A percentile compares a stretch with the other conserved stretches of the same genome.
Evolutionary conservation across 2,329 filamentous ascomycete species (phyloP).

Genomic region (Monilinia fructigena): DNA sequence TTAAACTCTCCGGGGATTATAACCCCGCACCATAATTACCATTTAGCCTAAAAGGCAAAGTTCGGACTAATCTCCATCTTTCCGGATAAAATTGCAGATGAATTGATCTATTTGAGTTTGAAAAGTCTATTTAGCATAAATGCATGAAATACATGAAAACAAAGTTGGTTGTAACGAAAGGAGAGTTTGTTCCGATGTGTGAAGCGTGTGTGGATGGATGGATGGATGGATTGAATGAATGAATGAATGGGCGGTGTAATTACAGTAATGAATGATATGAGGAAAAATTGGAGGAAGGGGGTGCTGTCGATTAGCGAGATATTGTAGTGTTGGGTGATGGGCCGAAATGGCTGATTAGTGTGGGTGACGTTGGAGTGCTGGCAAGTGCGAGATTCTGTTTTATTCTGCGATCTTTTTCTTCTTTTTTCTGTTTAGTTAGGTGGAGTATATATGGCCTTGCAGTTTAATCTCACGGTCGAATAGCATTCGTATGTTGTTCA

Average conservation of each 20-base stretch:
- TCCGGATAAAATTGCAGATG: not conserved
- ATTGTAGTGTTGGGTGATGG: not conserved
- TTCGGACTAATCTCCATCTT: not conserved
- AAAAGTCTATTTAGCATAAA: not conserved
- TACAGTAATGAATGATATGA: no score
- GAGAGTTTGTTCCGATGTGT: no score
- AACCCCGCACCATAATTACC: not conserved
- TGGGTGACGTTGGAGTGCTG: no score
- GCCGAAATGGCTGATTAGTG: not conserved
- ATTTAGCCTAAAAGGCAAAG: constrained; percentile 4
- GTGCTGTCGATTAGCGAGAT: constrained; percentile 1
- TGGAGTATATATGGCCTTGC: not conserved
- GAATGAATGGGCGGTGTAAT: no score
- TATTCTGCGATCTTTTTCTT: not conserved
- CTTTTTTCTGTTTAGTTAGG: not conserved
- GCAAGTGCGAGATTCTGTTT: no score
- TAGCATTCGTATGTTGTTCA: not conserved
- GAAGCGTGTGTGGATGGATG: no score
- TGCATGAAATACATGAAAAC: no score
- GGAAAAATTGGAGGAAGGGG: not conserved
- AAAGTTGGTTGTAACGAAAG: no score
- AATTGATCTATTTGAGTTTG: not conserved
- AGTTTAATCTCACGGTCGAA: not conserved
- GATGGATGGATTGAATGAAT: no score
- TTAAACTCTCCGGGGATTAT: not conserved